Evolutionary conservation across 768 basidiomycete genomes (phyloP).

Genomic region (Coprinopsis marcescibilis): DNA sequence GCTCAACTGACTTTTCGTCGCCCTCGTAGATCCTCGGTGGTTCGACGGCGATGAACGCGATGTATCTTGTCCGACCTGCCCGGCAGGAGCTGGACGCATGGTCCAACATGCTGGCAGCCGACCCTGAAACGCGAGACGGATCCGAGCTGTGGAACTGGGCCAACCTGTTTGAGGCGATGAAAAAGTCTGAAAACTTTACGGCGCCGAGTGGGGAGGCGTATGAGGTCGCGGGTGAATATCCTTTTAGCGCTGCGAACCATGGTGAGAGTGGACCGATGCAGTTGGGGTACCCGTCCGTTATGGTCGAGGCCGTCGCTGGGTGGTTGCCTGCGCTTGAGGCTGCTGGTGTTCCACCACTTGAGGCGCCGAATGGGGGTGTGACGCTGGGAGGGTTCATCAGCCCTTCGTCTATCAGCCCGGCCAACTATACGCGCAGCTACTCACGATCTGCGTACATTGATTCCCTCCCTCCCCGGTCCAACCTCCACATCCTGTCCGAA

Average conservation of each 20-base stretch:
- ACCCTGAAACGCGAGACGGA: conserved; percentile 12
- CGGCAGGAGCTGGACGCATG: conserved; percentile 42
- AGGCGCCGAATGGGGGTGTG: conserved; percentile 42
- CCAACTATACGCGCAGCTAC: conserved; percentile 61
- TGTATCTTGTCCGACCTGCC: conserved; percentile 52
- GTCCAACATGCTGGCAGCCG: conserved; percentile 29
- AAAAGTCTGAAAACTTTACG: conserved; percentile 51
- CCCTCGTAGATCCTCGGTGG: conserved; percentile 43
- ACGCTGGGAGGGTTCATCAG: conserved; percentile 50
- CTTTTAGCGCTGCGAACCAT: conserved; percentile 36
- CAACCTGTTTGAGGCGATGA: conserved; percentile 38
- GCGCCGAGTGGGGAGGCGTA: conserved; percentile 35
- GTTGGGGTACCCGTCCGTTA: conserved; percentile 22
- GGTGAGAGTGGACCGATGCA: conserved; percentile 43
- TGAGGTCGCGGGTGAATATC: conserved; percentile 32
- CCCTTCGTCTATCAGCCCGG: conserved; percentile 53
- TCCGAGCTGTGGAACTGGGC: conserved; percentile 40
- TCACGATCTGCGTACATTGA: conserved; percentile 63
- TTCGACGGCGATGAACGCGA: conserved; percentile 56
- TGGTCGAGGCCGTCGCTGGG: conserved; percentile 43
- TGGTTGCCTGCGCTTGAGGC: conserved; percentile 49
- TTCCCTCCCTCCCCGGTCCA: conserved; percentile 47
- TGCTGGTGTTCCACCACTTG: conserved; percentile 34
- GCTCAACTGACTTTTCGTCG: not conserved
- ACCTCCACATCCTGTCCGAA: conserved; percentile 52